phyloP scores from a whole-genome alignment of 495 filamentous ascomycete genomes.

The Halenospora varia region DNA sequence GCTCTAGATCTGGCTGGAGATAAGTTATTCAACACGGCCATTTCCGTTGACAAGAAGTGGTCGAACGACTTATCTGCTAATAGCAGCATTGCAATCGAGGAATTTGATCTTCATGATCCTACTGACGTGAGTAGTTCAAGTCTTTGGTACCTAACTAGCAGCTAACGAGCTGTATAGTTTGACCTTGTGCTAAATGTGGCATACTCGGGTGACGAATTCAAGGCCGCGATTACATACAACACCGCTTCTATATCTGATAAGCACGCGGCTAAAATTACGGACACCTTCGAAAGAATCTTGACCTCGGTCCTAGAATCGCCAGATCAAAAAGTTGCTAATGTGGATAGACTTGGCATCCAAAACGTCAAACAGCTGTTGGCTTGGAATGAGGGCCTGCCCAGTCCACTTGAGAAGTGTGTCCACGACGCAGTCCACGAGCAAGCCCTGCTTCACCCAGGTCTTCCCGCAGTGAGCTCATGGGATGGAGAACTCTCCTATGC shows the following conservation, averaged over 20 bases:
- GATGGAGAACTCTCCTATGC: conserved; percentile 33
- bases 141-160: background rate
- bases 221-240: background rate
- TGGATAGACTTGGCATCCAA: background rate
- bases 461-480: conserved; percentile 23
- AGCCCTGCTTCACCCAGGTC: background rate
- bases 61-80: background rate
- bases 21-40: conserved; percentile 30
- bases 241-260: background rate
- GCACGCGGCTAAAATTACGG: background rate
- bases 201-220: background rate
- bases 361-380: background rate
- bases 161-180: background rate
- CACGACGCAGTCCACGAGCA: background rate
- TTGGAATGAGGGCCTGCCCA: background rate
- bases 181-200: background rate
- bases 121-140: background rate
- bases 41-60: conserved; percentile 15
- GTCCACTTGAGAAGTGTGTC: background rate
- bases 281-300: background rate
- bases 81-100: background rate
- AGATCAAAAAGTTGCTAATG: background rate
- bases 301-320: background rate
- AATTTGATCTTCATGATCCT: background rate
- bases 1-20: background rate